A percentile compares a stretch with the other conserved stretches of the same genome.
Conservation (phyloP, 352 stramenopile genomes). For the Pythium biforme region DNA sequence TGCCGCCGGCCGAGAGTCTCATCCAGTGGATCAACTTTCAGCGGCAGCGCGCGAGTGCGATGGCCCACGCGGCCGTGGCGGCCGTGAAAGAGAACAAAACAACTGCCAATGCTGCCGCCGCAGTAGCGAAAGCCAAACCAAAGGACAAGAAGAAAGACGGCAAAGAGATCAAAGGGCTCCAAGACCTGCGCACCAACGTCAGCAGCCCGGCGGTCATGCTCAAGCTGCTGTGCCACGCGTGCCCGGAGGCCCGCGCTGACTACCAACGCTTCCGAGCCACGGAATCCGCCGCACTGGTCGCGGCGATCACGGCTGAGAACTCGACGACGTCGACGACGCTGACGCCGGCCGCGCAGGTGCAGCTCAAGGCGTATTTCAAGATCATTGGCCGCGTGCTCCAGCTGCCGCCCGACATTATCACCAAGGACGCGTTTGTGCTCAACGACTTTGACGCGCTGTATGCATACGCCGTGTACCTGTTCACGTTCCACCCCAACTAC, state of each 20-base stretch:
- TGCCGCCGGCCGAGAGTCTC: constrained; percentile 53
- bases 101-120: neutral
- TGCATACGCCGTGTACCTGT: constrained; percentile 58
- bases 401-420: constrained; percentile 64
- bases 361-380: constrained; percentile 76
- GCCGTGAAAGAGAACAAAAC: neutral
- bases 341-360: constrained; percentile 47
- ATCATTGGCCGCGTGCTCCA: constrained; percentile 47
- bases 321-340: constrained; percentile 57
- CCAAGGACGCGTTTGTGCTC: constrained; percentile 60
- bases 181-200: constrained; percentile 55
- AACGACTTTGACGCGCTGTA: constrained; percentile 81
- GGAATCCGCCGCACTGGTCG: constrained; percentile 29
- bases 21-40: constrained; percentile 78
- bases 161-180: constrained; percentile 63
- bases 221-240: constrained; percentile 70
- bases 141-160: constrained; percentile 73
- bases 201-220: constrained; percentile 63
- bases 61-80: constrained; percentile 22
- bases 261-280: constrained; percentile 50
- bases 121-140: constrained; percentile 17
- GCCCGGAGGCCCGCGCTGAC: constrained; percentile 44
- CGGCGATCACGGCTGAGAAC: constrained; percentile 37
- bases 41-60: constrained; percentile 41
- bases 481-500: constrained; percentile 64